Evolutionary conservation across 768 basidiomycete species (phyloP), one percentile per base, ranked within the genome.

Genomic region (Lactarius trivialis): DNA sequence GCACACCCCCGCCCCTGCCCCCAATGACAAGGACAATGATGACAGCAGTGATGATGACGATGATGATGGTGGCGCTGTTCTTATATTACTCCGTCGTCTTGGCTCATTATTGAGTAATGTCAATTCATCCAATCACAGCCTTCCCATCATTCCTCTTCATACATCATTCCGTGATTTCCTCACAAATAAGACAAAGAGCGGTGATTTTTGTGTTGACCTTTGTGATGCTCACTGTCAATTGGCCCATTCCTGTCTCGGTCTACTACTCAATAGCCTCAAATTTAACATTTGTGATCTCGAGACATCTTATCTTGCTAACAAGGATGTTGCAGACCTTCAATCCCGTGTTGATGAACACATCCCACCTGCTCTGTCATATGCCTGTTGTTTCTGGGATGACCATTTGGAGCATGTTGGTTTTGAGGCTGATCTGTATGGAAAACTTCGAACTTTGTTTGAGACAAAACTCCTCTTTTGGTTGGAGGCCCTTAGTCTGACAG

Each of bases 301-400:
- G 11, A 14, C 56, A 12, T 56, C 56, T 15, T 41, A 43, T 19
- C n/a, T 32, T 17, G 21, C 28, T 17, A 56, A 56, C 28, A 12
- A 15, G 30, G 54, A 55, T 5, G 12, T 55, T 4, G 0, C 14
- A 5, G 19, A 56, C 15, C 56, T 56, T 33, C 5, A 17, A 7
- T 56, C 26, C 3, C 41, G 56, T 6, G 12, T 55, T 11, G 17
- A 11, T 4, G 19, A 32, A 9, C 28, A 43, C 26, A 56, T 56
- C 8, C 24, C 36, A 8, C 9, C 37, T 45, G 15, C 41, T 4
- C 55, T 56, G 24, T 41, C 21, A 11, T 41, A 56, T 39, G n/a
- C 55, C 24, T 56, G 55, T 26, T n/a, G 33, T 26, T 45, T 56
- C 55, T 56, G 55, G 55, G 39, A 43, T 7, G 37, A 41, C 19